A percentile compares a stretch with the other conserved stretches of the same genome.
Evolutionary conservation across 2,329 filamentous ascomycete genomes (phyloP).

Genomic region (Neonectria faginata): DNA sequence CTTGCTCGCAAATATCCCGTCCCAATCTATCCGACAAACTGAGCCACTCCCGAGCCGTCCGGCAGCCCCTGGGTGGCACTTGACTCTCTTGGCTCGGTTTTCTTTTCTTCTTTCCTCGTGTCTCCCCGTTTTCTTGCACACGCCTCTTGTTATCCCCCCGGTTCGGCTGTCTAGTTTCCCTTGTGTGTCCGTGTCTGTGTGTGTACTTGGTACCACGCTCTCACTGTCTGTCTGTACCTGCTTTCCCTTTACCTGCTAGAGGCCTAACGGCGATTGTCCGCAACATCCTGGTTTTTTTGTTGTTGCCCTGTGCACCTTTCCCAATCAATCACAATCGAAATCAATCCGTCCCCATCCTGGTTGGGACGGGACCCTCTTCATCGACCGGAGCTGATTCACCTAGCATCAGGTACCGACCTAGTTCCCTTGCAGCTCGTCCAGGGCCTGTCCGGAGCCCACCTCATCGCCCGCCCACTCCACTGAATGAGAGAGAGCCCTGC

Average conservation of each 20-base stretch:
- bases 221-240: slow-evolving; percentile 19
- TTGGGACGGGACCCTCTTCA: slow-evolving; percentile 27
- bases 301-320: slow-evolving; percentile 20
- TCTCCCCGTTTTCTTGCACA: slow-evolving; percentile 10
- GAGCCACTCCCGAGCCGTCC: slow-evolving; percentile 27
- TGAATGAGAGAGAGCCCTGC: not conserved
- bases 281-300: slow-evolving; percentile 12
- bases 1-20: slow-evolving; percentile 28
- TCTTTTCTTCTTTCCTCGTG: not conserved
- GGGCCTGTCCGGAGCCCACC: slow-evolving; percentile 22
- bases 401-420: slow-evolving; percentile 8
- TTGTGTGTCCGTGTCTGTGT: not conserved
- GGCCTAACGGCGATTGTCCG: slow-evolving; percentile 5
- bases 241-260: slow-evolving; percentile 5
- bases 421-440: slow-evolving; percentile 29
- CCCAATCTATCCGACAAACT: slow-evolving; percentile 28
- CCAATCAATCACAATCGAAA: slow-evolving; percentile 26
- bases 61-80: slow-evolving; percentile 11
- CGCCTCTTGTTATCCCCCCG: not conserved
- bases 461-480: not conserved
- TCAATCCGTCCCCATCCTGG: slow-evolving; percentile 18
- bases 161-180: slow-evolving; percentile 17
- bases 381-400: slow-evolving; percentile 36
- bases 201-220: slow-evolving; percentile 4
- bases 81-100: slow-evolving; percentile 10